phyloP scores from a whole-genome alignment of 2,329 filamentous ascomycete species.

The Penicillium psychrosexuale region DNA sequence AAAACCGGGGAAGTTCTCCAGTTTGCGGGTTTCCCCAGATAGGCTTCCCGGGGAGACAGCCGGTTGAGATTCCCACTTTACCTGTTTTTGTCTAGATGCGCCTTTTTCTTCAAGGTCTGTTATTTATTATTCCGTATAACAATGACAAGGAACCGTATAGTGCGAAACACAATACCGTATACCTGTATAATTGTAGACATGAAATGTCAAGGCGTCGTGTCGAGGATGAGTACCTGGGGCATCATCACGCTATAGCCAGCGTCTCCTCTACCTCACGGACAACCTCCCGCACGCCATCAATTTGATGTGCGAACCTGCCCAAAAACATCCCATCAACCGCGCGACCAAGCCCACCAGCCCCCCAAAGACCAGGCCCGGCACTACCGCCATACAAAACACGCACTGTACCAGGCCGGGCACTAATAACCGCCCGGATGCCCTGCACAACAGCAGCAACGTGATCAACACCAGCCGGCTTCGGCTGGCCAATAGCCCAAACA shows the following conservation, averaged over 20 bases:
- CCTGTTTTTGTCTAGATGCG: slow-evolving; percentile 6
- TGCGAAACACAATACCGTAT: slow-evolving; percentile 16
- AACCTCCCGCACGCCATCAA: slow-evolving; percentile 67
- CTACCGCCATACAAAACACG: slow-evolving; percentile 80
- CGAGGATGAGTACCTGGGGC: not conserved
- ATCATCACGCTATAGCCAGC: slow-evolving; percentile 15
- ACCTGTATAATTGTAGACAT: not conserved
- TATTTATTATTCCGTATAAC: slow-evolving; percentile 19
- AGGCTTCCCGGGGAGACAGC: slow-evolving; percentile 18
- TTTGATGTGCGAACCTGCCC: slow-evolving; percentile 76
- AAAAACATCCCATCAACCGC: slow-evolving; percentile 78
- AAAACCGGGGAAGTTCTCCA: slow-evolving; percentile 5
- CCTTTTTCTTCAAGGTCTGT: slow-evolving; percentile 1
- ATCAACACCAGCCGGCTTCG: slow-evolving; percentile 65
- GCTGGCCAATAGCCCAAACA: slow-evolving; percentile 81
- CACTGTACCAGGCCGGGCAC: slow-evolving; percentile 56
- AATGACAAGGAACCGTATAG: slow-evolving; percentile 21
- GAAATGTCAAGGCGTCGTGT: not conserved
- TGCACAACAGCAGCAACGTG: slow-evolving; percentile 70
- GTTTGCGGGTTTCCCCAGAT: slow-evolving; percentile 21
- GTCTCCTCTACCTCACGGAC: slow-evolving; percentile 64
- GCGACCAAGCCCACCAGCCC: slow-evolving; percentile 53
- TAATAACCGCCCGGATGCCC: slow-evolving; percentile 56
- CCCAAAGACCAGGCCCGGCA: slow-evolving; percentile 73
- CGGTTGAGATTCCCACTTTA: not conserved